Percentiles rank a stretch among this genome's conserved stretches.
Conservation (phyloP, 768 basidiomycete genomes). For the Mycena pura region DNA sequence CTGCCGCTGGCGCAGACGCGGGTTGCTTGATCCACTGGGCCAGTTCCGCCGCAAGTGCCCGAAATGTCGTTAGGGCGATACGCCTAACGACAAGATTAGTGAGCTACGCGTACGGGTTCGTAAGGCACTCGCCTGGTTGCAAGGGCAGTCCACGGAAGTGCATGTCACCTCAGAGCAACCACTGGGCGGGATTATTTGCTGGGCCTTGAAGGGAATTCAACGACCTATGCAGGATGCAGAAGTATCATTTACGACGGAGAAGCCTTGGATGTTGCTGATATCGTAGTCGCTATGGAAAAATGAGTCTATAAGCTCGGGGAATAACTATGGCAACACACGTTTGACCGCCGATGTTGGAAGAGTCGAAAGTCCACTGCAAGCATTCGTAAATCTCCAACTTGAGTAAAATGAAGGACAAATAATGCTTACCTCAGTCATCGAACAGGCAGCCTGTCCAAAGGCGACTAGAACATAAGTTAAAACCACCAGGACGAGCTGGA, state of each 20-base stretch:
- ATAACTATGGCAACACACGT: not conserved
- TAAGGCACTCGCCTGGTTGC: not conserved
- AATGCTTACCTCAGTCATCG: slow-evolving; percentile 13
- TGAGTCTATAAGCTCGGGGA: not conserved
- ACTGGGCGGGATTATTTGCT: slow-evolving; percentile 1
- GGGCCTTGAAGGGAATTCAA: not conserved
- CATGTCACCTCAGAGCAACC: not conserved
- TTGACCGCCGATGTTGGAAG: not conserved
- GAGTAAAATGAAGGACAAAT: not conserved
- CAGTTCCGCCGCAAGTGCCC: slow-evolving; percentile 14
- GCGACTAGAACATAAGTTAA: not conserved
- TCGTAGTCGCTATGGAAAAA: not conserved
- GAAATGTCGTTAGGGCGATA: slow-evolving; percentile 15
- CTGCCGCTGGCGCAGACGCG: not conserved
- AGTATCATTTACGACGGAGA: not conserved
- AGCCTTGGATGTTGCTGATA: slow-evolving; percentile 8
- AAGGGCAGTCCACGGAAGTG: not conserved
- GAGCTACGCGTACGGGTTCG: not conserved
- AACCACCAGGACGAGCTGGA: not conserved
- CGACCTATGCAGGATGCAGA: too few relatives aligned
- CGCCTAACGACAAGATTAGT: not conserved
- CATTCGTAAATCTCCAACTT: too few relatives aligned
- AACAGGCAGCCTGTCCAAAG: slow-evolving; percentile 6
- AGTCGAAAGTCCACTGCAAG: slow-evolving; percentile 6
- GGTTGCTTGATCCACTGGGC: slow-evolving; percentile 11